phyloP scores from a whole-genome alignment of 495 filamentous ascomycete genomes.

The Echria macrotheca region DNA sequence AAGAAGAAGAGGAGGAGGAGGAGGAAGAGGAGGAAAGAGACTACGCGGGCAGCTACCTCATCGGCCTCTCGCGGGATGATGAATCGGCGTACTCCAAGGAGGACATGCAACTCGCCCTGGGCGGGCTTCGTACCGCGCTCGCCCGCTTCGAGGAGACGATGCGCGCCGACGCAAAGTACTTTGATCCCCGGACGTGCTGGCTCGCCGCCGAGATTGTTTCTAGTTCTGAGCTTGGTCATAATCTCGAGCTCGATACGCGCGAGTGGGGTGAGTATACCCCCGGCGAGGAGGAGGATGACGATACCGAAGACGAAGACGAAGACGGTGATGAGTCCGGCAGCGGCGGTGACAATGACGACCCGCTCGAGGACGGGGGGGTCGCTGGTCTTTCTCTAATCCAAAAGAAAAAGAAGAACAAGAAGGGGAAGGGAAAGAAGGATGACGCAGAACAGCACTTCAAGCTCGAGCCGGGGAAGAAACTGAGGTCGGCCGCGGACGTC shows the following conservation, averaged over 20 bases:
- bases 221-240: slow-evolving; percentile 28
- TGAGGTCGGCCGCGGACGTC: slow-evolving; percentile 52
- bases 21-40: slow-evolving; percentile 24
- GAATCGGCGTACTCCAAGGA: slow-evolving; percentile 22
- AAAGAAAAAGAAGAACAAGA: slow-evolving; percentile 17
- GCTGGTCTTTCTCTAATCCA: too few relatives aligned
- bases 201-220: slow-evolving; percentile 38
- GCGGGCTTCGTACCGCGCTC: slow-evolving; percentile 35
- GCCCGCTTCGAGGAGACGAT: slow-evolving; percentile 44
- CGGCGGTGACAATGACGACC: not conserved
- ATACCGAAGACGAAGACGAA: slow-evolving; percentile 26
- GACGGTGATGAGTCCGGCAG: slow-evolving; percentile 25
- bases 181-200: slow-evolving; percentile 44
- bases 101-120: slow-evolving; percentile 26
- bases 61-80: slow-evolving; percentile 43
- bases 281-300: slow-evolving; percentile 32
- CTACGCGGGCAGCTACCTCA: slow-evolving; percentile 51
- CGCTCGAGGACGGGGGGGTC: not conserved
- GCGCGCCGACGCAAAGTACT: slow-evolving; percentile 41
- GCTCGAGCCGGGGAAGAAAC: slow-evolving; percentile 23
- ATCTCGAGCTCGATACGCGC: slow-evolving; percentile 37
- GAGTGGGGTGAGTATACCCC: slow-evolving; percentile 45
- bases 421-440: slow-evolving; percentile 17
- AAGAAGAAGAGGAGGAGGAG: not conserved
- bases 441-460: not conserved